Base-by-base conservation (phyloP, 371 early-diverging fungal species). In the Mortierella polycephala region DNA sequence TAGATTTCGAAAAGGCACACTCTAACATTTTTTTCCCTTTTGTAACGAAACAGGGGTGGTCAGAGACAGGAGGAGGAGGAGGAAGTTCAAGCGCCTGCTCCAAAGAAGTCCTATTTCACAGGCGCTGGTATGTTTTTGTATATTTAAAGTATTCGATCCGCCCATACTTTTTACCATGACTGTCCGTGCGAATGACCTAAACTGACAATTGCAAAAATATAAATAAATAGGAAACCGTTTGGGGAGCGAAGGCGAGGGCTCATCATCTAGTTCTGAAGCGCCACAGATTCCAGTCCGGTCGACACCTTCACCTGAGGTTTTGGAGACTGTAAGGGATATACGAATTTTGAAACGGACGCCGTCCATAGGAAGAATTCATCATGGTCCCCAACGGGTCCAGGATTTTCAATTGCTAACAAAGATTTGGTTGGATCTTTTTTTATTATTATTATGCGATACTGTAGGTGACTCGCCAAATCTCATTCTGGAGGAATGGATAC, bases 401-500 rank as follows among this genome's bases (percentile, higher is more conserved):
- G 52, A 20, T 57, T 57, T 55, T 44, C 11, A 47, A 21, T 14
- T 63, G 44, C n/a, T 64, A 53, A 49, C 62, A 30, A 30, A 4
- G 30, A 30, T 4, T 30, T 30, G 30, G 30, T 4, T 30, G 30
- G 30, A 30, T 30, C 4, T 4, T 2, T 55, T 52, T 21, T 37
- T 21, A n/a, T n/a, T n/a, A n/a, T 51, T 11, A 7, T 47, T 45
- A 20, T n/a, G 12, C 42, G 16, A 21, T 12, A 46, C 12, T 16
- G 10, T 68, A 87, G 88, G 88, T 87, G 21, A 84, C 87, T n/a
- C 88, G 92, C 41, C 83, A 90, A 51, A 86, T 98, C 66, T 97
- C 96, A 6, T 97, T 98, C 69, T 98, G 98, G 97, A 87, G 92
- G 57, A 91, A 98, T 75, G 99, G 99, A 41, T 98, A 98, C 75